A percentile compares a stretch with the other conserved stretches of the same genome.
Evolutionary conservation across 2,329 filamentous ascomycete genomes (phyloP).

Genomic region (Cryoendolithus antarcticus): DNA sequence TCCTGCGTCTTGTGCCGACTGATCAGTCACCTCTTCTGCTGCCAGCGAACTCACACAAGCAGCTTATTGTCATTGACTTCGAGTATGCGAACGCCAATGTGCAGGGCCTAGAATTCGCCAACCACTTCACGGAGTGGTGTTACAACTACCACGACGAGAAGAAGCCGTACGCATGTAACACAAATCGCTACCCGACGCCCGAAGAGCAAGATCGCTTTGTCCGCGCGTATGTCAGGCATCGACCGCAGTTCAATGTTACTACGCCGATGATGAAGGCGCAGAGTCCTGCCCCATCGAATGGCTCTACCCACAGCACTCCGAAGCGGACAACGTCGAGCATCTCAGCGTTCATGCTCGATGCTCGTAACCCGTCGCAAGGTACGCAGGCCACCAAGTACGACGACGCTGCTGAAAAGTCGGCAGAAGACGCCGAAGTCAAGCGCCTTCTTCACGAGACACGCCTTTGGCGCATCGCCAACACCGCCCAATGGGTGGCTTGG

Average conservation of each 20-base stretch:
- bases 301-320: constrained; percentile 10
- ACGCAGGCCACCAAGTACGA: constrained; percentile 6
- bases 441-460: constrained; percentile 65
- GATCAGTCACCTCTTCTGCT: constrained; percentile 73
- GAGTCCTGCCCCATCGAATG: constrained; percentile 12
- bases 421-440: constrained; percentile 53
- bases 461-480: constrained; percentile 79
- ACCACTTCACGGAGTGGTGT: constrained; percentile 96
- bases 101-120: constrained; percentile 82
- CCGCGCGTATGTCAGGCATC: constrained; percentile 74
- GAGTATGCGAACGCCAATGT: constrained; percentile 90
- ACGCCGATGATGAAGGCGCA: constrained; percentile 24
- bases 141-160: constrained; percentile 85
- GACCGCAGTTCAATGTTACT: constrained; percentile 49
- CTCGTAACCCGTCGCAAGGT: constrained; percentile 39
- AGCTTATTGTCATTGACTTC: constrained; percentile 94
- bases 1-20: constrained; percentile 61
- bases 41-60: constrained; percentile 87
- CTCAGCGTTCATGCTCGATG: constrained; percentile 67
- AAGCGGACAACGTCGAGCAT: constrained; percentile 29
- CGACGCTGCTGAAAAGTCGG: constrained; percentile 39
- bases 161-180: constrained; percentile 51
- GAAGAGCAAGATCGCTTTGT: constrained; percentile 81
- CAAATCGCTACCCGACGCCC: constrained; percentile 57
- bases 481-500: constrained; percentile 88